Conservation (phyloP, 2,329 filamentous ascomycete genomes). For the Penicillium decumbens region DNA sequence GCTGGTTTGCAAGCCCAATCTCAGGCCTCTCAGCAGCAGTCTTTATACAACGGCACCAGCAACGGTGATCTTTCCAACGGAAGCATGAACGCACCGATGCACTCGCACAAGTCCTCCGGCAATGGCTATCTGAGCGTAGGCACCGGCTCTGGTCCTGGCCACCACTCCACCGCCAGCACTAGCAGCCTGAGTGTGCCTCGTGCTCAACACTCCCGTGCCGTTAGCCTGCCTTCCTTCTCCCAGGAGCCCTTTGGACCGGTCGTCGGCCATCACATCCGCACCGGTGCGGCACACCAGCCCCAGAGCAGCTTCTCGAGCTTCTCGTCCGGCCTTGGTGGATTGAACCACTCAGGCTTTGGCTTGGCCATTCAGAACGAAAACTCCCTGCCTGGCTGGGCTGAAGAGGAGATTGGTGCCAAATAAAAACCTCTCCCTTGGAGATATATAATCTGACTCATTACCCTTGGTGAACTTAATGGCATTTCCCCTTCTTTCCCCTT, state of each 20-base stretch:
- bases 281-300: constrained; percentile 39
- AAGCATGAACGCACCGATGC: constrained; percentile 45
- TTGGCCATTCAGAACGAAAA: constrained; percentile 57
- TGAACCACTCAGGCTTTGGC: constrained; percentile 55
- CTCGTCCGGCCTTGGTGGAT: constrained; percentile 55
- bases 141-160: constrained; percentile 61
- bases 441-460: constrained; percentile 17
- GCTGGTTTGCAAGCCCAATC: constrained; percentile 58
- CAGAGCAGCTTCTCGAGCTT: constrained; percentile 56
- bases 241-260: constrained; percentile 53
- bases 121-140: constrained; percentile 56
- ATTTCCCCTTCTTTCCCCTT: constrained; percentile 14
- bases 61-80: constrained; percentile 58
- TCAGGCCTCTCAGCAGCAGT: constrained; percentile 65
- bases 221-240: constrained; percentile 74
- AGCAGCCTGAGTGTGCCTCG: constrained; percentile 50
- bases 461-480: constrained; percentile 19
- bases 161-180: constrained; percentile 65
- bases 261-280: constrained; percentile 35
- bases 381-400: constrained; percentile 58
- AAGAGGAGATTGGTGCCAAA: constrained; percentile 59
- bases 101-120: constrained; percentile 59
- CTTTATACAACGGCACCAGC: constrained; percentile 71
- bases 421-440: constrained; percentile 25
- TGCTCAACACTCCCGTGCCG: constrained; percentile 69